These are phyloP conservation scores for Colletotrichum abscissum DNA, from an alignment of 2,329 filamentous ascomycete genomes.

Conservation along the genomic window DNA sequence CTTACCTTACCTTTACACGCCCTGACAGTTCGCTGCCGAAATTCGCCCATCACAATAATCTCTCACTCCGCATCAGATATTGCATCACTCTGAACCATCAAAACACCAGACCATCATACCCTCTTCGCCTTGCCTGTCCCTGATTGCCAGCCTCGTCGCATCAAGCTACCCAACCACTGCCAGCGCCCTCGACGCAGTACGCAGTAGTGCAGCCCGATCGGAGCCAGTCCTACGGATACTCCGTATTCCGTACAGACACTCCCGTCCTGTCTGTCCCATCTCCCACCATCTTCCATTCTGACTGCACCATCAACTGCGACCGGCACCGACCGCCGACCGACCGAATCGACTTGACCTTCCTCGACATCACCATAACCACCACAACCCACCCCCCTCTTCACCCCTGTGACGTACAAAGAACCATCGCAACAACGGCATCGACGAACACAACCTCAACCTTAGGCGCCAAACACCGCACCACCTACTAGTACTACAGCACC, in stretches of 20 bases:
- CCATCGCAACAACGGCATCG: not conserved
- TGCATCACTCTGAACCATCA: slow-evolving; percentile 3
- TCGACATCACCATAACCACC: slow-evolving; percentile 2
- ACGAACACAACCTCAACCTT: slow-evolving; percentile 5
- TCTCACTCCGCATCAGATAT: slow-evolving; percentile 15
- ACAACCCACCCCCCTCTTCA: not conserved
- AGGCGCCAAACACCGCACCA: not conserved
- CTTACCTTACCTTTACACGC: slow-evolving; percentile 10
- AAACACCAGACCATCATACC: not conserved
- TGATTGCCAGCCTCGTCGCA: not conserved
- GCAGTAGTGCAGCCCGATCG: slow-evolving; percentile 32
- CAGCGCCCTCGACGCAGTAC: not conserved
- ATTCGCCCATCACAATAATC: slow-evolving; percentile 26
- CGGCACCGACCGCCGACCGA: slow-evolving; percentile 12
- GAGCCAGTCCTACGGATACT: slow-evolving; percentile 15
- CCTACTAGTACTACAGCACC: not conserved
- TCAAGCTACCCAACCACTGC: not conserved
- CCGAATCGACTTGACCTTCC: slow-evolving; percentile 10
- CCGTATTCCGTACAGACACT: too few species aligned
- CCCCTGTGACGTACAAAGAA: not conserved
- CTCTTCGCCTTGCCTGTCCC: slow-evolving; percentile 6
- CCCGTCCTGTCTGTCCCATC: not conserved
- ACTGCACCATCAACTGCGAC: not conserved
- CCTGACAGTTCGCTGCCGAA: slow-evolving; percentile 28
- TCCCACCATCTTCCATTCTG: not conserved